A percentile compares a stretch with the other conserved stretches of the same genome.
These are phyloP conservation scores for Neurospora intermedia DNA, from an alignment of 495 filamentous ascomycete species.

Conservation along the genomic window DNA sequence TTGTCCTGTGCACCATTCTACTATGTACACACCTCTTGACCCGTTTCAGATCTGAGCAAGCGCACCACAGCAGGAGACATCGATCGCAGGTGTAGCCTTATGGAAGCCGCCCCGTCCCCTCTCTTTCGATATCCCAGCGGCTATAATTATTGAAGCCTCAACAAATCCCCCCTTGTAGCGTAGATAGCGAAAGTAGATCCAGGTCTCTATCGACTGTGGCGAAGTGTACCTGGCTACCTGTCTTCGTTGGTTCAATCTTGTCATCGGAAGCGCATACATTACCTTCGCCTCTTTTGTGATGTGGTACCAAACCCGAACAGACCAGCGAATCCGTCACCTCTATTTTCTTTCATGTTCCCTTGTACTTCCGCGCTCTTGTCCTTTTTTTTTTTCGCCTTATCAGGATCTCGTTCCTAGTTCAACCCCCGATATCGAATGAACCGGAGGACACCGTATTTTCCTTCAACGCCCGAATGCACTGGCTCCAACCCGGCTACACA, in stretches of 20 bases:
- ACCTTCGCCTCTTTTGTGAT: neutral
- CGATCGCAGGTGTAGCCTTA: neutral
- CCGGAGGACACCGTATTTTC: neutral
- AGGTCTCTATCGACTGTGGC: neutral
- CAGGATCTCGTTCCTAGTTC: neutral
- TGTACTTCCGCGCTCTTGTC: neutral
- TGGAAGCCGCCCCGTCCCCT: neutral
- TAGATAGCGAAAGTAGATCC: neutral
- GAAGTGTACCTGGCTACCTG: neutral
- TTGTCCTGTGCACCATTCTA: neutral
- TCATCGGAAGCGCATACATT: neutral
- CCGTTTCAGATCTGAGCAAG: neutral
- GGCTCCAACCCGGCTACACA: neutral
- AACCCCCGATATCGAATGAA: neutral
- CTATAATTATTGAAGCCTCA: neutral
- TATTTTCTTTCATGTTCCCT: neutral
- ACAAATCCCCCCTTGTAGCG: neutral
- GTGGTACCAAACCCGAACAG: neutral
- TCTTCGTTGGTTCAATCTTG: neutral
- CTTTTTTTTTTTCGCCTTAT: neutral
- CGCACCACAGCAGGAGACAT: neutral
- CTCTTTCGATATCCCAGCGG: neutral
- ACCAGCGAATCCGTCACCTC: neutral
- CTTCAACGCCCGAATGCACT: neutral
- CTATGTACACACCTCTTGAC: neutral